A percentile compares a stretch with the other conserved stretches of the same genome.
Evolutionary conservation across 257 asterid species (phyloP).

Genomic region (Lycium ferocissimum): DNA sequence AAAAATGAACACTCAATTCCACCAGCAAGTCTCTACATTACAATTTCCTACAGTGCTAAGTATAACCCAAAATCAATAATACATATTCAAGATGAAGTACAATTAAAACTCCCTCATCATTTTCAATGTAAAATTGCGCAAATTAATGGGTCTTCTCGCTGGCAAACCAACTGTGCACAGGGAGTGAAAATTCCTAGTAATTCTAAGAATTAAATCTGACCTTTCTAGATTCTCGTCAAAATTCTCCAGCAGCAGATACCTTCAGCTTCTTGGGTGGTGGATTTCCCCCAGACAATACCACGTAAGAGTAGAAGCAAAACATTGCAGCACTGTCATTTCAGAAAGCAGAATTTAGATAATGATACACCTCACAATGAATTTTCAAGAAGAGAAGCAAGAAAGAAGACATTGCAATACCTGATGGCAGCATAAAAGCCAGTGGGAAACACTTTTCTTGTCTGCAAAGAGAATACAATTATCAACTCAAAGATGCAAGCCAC

Average conservation of each 20-base stretch:
- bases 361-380: neutral
- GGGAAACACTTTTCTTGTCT: conserved; percentile 68
- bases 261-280: conserved; percentile 56
- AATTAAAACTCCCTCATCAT: conserved; percentile 19
- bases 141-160: conserved; percentile 15
- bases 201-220: conserved; percentile 27
- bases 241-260: conserved; percentile 32
- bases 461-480: conserved; percentile 35
- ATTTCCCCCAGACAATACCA: conserved; percentile 67
- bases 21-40: neutral
- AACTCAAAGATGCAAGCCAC: neutral
- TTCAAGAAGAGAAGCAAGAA: neutral
- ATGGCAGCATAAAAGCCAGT: conserved; percentile 63
- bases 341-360: conserved; percentile 23
- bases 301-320: conserved; percentile 83
- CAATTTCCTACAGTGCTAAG: neutral
- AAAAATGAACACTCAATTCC: neutral
- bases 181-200: neutral
- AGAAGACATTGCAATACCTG: conserved; percentile 54
- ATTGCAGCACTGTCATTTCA: conserved; percentile 72
- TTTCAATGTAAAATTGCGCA: neutral
- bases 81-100: neutral
- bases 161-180: conserved; percentile 22
- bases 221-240: conserved; percentile 9
- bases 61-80: neutral